A percentile compares a stretch with the other conserved stretches of the same genome.
phyloP scores from a whole-genome alignment of 78 protist species.

The Dictyostelium firmibasis region DNA sequence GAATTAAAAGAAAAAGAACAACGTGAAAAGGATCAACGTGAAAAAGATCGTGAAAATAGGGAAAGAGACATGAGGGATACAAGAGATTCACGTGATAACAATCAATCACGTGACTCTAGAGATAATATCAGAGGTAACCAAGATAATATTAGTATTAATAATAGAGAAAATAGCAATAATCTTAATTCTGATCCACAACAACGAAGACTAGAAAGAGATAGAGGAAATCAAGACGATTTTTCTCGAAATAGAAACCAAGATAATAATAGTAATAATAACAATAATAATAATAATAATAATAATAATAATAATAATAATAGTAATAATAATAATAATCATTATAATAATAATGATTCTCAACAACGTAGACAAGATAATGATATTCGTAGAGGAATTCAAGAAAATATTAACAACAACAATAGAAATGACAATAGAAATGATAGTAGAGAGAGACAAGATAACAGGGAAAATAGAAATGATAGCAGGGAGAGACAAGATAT shows the following conservation, averaged over 20 bases:
- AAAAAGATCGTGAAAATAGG: not conserved
- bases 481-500: not conserved
- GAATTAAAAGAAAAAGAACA: not conserved
- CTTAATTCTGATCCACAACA: not conserved
- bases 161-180: not conserved
- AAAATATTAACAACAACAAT: not conserved
- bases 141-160: not conserved
- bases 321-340: not conserved
- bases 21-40: constrained; percentile 9
- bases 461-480: not conserved
- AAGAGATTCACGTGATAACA: not conserved
- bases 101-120: not conserved
- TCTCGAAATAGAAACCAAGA: not conserved
- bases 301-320: not conserved
- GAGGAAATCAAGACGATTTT: not conserved
- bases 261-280: not conserved
- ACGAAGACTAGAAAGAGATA: not conserved
- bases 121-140: not conserved
- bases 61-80: not conserved
- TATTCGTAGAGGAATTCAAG: not conserved
- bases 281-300: not conserved
- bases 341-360: not conserved
- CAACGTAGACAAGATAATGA: not conserved
- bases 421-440: not conserved
- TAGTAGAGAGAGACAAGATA: not conserved